phyloP scores from a whole-genome alignment of 352 stramenopile genomes.

The Phytophthora macrochlamydospora region DNA sequence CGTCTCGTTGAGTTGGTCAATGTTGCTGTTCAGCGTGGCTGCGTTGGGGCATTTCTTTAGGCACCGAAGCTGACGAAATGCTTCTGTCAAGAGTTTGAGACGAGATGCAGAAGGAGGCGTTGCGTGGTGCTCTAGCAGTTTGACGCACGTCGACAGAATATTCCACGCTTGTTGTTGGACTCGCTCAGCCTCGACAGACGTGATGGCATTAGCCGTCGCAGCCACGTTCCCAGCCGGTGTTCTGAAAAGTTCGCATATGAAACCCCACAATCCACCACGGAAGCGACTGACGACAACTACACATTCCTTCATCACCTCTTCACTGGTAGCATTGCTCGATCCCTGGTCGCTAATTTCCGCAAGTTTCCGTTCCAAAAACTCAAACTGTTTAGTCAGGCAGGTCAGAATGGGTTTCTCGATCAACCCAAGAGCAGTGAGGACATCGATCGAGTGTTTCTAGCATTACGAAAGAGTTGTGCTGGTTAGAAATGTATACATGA shows the following conservation, averaged over 20 bases:
- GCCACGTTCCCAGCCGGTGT: constrained; percentile 31
- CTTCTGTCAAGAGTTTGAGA: constrained; percentile 65
- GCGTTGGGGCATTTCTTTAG: constrained; percentile 74
- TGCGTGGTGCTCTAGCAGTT: constrained; percentile 56
- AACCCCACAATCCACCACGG: constrained; percentile 67
- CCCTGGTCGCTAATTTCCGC: constrained; percentile 30
- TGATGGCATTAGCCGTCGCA: constrained; percentile 39
- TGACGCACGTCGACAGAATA: constrained; percentile 56
- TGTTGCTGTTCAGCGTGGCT: constrained; percentile 66
- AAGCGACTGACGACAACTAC: constrained; percentile 65
- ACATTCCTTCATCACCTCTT: constrained; percentile 60
- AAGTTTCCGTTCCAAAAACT: constrained; percentile 63
- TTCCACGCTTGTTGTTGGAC: constrained; percentile 67
- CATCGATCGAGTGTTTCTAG: constrained; percentile 64
- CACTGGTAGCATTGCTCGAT: constrained; percentile 15
- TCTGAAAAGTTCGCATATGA: constrained; percentile 82
- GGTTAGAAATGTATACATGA: neutral
- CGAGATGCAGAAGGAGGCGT: constrained; percentile 42
- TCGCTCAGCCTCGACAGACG: constrained; percentile 66
- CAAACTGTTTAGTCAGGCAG: constrained; percentile 74
- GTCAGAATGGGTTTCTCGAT: constrained; percentile 70
- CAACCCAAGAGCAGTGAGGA: constrained; percentile 60
- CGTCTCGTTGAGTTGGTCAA: constrained; percentile 56
- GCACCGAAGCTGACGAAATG: constrained; percentile 68
- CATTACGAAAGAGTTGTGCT: neutral